phyloP scores from a whole-genome alignment of 2,329 filamentous ascomycete species.

The Byssochlamys sp. region DNA sequence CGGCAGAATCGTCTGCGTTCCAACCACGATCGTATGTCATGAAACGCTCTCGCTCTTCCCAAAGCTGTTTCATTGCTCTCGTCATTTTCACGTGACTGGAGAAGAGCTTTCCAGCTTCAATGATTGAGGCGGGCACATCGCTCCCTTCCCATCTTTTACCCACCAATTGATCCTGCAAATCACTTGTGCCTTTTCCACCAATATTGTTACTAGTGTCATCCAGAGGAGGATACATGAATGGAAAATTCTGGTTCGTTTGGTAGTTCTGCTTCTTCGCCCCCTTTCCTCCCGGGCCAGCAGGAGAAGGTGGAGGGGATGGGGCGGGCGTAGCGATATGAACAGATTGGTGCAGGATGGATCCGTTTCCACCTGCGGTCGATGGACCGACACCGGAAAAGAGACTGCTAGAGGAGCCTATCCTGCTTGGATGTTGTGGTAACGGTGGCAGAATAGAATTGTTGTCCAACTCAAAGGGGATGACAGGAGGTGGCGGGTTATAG shows the following conservation, averaged over 20 bases:
- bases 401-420: slow-evolving; percentile 51
- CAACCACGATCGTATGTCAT: slow-evolving; percentile 88
- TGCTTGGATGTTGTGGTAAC: slow-evolving; percentile 62
- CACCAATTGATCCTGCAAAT: slow-evolving; percentile 68
- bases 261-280: slow-evolving; percentile 98
- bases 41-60: slow-evolving; percentile 85
- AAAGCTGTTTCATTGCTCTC: slow-evolving; percentile 80
- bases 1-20: slow-evolving; percentile 45
- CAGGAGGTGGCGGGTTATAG: slow-evolving; percentile 76
- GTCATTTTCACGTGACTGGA: slow-evolving; percentile 84
- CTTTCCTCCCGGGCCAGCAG: slow-evolving; percentile 72
- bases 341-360: slow-evolving; percentile 83
- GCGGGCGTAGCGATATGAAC: slow-evolving; percentile 98
- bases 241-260: slow-evolving; percentile 97
- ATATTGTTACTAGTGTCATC: slow-evolving; percentile 81
- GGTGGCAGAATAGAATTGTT: slow-evolving; percentile 85
- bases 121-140: slow-evolving; percentile 81
- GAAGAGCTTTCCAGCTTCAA: slow-evolving; percentile 89
- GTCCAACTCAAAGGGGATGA: slow-evolving; percentile 78
- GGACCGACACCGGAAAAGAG: slow-evolving; percentile 49
- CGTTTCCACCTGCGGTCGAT: slow-evolving; percentile 34
- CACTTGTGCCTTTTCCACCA: slow-evolving; percentile 77
- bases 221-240: slow-evolving; percentile 89
- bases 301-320: slow-evolving; percentile 88
- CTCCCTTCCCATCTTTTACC: slow-evolving; percentile 86